Conservation (phyloP, 106 monocot species). For the Dendrobium nobile region DNA sequence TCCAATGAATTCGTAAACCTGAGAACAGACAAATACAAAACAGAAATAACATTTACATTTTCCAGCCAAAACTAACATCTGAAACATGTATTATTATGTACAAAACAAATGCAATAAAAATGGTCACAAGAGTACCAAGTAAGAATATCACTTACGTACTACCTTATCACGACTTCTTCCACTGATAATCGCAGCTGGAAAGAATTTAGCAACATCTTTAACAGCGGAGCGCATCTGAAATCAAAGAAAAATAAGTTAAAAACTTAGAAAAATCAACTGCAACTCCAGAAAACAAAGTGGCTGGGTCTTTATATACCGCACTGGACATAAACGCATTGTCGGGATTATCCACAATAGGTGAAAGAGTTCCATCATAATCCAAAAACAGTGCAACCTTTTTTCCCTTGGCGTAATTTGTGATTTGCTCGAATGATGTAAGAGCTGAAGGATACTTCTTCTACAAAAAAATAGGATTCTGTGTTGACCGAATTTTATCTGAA, state of each 20-base stretch:
- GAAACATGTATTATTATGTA: background rate
- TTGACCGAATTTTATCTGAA: background rate
- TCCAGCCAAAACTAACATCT: no score
- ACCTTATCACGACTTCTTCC: constrained; percentile 82
- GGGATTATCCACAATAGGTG: constrained; percentile 83
- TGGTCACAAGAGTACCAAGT: background rate
- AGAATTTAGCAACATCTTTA: constrained; percentile 42
- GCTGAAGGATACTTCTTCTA: constrained; percentile 82
- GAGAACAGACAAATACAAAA: background rate
- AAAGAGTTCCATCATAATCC: constrained; percentile 95
- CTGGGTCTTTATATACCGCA: constrained; percentile 23
- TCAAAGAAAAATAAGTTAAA: background rate
- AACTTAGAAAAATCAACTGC: background rate
- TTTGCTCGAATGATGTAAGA: constrained; percentile 58
- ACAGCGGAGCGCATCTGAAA: constrained; percentile 77
- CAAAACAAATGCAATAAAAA: no score
- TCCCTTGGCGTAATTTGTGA: constrained; percentile 35
- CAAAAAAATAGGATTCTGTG: background rate
- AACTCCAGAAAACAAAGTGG: background rate
- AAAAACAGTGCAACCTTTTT: constrained; percentile 76
- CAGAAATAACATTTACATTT: no score
- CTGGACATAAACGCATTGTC: constrained; percentile 80
- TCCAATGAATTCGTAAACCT: constrained; percentile 78
- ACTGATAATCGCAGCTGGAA: constrained; percentile 83
- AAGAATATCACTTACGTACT: background rate